Evolutionary conservation across 805 yeast species (phyloP).

Genomic region (Komagataella pastoris): DNA sequence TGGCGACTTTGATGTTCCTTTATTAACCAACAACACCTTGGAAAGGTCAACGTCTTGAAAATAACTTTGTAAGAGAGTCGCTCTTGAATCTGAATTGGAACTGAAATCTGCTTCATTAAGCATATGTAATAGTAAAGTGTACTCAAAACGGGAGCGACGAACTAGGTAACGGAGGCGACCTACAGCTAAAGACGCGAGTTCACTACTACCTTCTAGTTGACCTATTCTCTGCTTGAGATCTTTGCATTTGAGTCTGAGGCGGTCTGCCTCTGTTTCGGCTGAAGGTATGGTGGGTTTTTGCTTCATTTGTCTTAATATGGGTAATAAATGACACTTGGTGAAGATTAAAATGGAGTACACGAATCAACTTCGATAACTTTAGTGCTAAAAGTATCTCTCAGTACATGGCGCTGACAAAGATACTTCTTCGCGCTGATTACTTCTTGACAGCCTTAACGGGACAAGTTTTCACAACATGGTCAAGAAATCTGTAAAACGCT

Average conservation of each 20-base stretch:
- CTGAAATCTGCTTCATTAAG: constrained; percentile 42
- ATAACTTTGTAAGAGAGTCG: constrained; percentile 12
- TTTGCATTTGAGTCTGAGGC: constrained; percentile 51
- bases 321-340: not conserved
- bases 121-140: constrained; percentile 66
- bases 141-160: constrained; percentile 70
- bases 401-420: no score
- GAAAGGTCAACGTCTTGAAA: constrained; percentile 12
- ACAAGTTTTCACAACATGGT: no score
- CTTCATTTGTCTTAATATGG: not conserved
- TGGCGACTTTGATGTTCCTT: constrained; percentile 3
- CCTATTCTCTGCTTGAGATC: constrained; percentile 56
- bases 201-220: constrained; percentile 69
- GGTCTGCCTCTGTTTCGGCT: constrained; percentile 13
- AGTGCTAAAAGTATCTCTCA: no score
- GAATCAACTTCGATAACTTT: not conserved
- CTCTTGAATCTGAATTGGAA: not conserved
- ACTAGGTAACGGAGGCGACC: constrained; percentile 66
- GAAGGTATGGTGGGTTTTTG: not conserved
- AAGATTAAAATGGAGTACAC: not conserved
- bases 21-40: constrained; percentile 7
- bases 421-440: no score
- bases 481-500: no score
- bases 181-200: constrained; percentile 60
- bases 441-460: no score